phyloP scores from a whole-genome alignment of 495 filamentous ascomycete genomes.

The Polyplosphaeria fusca region DNA sequence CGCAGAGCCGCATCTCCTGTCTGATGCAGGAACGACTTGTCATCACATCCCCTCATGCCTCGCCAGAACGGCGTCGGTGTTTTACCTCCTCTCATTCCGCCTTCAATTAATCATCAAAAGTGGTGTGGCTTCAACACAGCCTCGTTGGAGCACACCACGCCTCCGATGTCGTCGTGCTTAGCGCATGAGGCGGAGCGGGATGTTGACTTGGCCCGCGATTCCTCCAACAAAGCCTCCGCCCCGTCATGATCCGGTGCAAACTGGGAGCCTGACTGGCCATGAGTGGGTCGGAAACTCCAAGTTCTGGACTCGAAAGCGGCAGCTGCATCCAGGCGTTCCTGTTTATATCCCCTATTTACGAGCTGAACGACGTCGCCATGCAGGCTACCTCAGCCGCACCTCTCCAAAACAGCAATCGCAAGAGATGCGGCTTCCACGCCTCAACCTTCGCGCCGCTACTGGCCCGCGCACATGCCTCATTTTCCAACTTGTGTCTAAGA shows the following conservation, averaged over 20 bases:
- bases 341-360: not conserved
- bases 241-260: not conserved
- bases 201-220: not conserved
- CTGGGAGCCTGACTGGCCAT: not conserved
- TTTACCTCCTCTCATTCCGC: not conserved
- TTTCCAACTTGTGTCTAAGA: not conserved
- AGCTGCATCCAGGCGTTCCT: not conserved
- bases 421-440: slow-evolving; percentile 14
- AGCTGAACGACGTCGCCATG: slow-evolving; percentile 8
- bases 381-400: slow-evolving; percentile 5
- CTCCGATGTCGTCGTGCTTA: not conserved
- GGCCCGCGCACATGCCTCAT: not conserved
- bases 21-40: not conserved
- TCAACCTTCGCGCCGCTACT: slow-evolving; percentile 2
- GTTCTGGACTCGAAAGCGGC: not conserved
- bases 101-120: too few relatives aligned
- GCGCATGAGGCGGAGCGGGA: slow-evolving; percentile 16
- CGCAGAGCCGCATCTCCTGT: slow-evolving; percentile 1
- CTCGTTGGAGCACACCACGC: not conserved
- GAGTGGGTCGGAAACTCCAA: not conserved
- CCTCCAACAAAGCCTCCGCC: not conserved
- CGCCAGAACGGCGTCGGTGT: not conserved
- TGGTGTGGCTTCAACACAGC: slow-evolving; percentile 4
- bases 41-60: not conserved
- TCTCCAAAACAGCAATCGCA: slow-evolving; percentile 6